Base-by-base conservation (phyloP, 2,329 filamentous ascomycete genomes). In the Uncinocarpus reesii region DNA sequence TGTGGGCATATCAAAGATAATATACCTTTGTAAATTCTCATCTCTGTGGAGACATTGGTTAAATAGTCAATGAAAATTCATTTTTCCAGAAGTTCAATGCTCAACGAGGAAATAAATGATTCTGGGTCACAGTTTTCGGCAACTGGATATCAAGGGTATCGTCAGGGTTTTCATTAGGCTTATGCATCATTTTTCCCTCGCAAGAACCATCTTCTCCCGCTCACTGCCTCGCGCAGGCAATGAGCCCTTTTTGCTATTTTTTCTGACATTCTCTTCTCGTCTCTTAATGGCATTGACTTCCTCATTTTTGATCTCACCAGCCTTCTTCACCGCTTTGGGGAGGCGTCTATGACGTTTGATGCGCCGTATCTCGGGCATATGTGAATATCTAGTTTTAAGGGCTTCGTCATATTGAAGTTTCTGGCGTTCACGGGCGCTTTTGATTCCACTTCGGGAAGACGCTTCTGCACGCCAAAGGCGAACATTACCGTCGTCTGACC, bases 301-400 rank as follows among this genome's bases (percentile, higher is more conserved):
- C 62, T 93, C 87, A 50, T 72, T 71, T 79, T 98, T 98, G 70
- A 96, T 96, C 73, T 95, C 85, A 42, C 77, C 81, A 3, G 90
- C 90, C 78, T 95, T 96, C 81, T 95, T 95, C 56, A 96, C 80
- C 49, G 88, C 80, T 74, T 88, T 86, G 16, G 92, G 92, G 53
- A 95, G 71, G 68, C 96, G 92, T 53, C 92, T 80, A 67, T 98
- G 92, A 45, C 88, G 78, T 60, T 83, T 83, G 65, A 98, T 98
- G 47, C 93, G 79, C 58, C 81, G 79, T 57, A 98, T 85, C 69
- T 98, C 90, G 42, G 92, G 92, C 89, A 98, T 95, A 66, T 98
- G 92, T 54, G 81, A 78, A 70, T 88, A 98, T 55, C 89, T 75
- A 60, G 86, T 75, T 59, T 86, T 80, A 51, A 98, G 72, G 8